phyloP scores from a whole-genome alignment of 1,139 yeast species.

The Zygoascus meyerae region DNA sequence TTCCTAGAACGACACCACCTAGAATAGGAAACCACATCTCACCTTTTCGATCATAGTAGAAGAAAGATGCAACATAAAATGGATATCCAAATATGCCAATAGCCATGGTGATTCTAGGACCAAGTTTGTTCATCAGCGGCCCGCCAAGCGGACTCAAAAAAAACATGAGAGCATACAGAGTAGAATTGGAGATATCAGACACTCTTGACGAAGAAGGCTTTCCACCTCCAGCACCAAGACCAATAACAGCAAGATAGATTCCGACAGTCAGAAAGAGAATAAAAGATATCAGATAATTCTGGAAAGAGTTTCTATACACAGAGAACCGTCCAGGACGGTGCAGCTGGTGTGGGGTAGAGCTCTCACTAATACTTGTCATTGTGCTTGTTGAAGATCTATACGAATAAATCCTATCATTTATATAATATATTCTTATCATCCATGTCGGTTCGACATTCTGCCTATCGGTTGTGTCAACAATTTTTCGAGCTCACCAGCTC shows the following conservation, averaged over 20 bases:
- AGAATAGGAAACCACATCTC: slow-evolving; percentile 14
- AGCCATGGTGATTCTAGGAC: slow-evolving; percentile 10
- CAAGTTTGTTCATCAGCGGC: slow-evolving; percentile 11
- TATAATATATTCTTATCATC: too few species aligned
- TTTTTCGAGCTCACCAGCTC: too few species aligned
- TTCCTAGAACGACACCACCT: slow-evolving; percentile 15
- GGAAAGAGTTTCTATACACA: slow-evolving; percentile 7
- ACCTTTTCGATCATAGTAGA: slow-evolving; percentile 15
- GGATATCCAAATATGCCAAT: slow-evolving; percentile 14
- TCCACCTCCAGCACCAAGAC: slow-evolving; percentile 18
- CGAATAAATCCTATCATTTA: too few species aligned
- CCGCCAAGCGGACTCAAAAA: slow-evolving; percentile 14
- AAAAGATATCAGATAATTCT: slow-evolving; percentile 10
- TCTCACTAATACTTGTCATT: too few species aligned
- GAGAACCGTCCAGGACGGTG: slow-evolving; percentile 1
- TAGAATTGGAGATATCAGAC: slow-evolving; percentile 13
- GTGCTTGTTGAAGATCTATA: too few species aligned
- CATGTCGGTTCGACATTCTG: too few species aligned
- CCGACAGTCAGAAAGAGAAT: slow-evolving; percentile 13
- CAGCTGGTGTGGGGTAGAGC: too few species aligned
- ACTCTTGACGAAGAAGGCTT: slow-evolving; percentile 13
- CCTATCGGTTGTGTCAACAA: too few species aligned
- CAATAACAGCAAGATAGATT: slow-evolving; percentile 13
- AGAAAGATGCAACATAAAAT: slow-evolving; percentile 15
- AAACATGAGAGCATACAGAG: slow-evolving; percentile 12